phyloP scores from a whole-genome alignment of 768 basidiomycete genomes.

The Agaricus blazei region DNA sequence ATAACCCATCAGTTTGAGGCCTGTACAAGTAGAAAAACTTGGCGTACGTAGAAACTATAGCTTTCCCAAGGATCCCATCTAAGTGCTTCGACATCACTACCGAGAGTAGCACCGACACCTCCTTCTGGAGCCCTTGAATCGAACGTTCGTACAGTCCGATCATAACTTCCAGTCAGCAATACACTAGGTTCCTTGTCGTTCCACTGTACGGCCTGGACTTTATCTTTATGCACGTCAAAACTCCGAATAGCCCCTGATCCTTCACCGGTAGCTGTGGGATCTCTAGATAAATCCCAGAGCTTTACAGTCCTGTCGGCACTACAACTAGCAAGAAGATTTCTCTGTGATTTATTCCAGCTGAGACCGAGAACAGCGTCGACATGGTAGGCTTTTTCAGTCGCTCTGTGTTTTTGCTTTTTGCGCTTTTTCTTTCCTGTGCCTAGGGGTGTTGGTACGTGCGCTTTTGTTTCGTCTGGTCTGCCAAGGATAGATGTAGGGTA shows the following conservation, averaged over 20 bases:
- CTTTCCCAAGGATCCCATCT: constrained; percentile 96
- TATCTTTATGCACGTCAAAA: constrained; percentile 85
- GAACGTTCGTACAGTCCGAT: constrained; percentile 91
- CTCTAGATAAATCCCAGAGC: constrained; percentile 88
- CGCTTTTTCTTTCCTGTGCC: constrained; percentile 98
- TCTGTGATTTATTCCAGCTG: constrained; percentile 86
- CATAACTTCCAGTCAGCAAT: constrained; percentile 89
- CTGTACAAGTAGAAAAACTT: constrained; percentile 1
- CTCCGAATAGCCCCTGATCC: constrained; percentile 71
- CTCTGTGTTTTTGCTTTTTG: constrained; percentile 74
- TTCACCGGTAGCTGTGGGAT: constrained; percentile 44
- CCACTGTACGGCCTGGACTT: constrained; percentile 97
- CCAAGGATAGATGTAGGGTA: constrained; percentile 92
- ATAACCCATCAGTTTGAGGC: neutral
- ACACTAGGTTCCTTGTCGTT: constrained; percentile 85
- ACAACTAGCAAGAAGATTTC: constrained; percentile 88
- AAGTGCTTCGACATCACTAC: constrained; percentile 90
- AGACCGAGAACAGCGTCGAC: constrained; percentile 92
- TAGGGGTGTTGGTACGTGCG: constrained; percentile 69
- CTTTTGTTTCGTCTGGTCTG: constrained; percentile 76
- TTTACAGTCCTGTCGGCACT: constrained; percentile 96
- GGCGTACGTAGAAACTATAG: constrained; percentile 76
- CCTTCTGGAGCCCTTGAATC: constrained; percentile 81
- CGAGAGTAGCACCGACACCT: constrained; percentile 81
- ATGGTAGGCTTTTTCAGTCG: constrained; percentile 63